Conservation (phyloP, 129 eudicot species). For the carrot (Daucus carota) region DNA sequence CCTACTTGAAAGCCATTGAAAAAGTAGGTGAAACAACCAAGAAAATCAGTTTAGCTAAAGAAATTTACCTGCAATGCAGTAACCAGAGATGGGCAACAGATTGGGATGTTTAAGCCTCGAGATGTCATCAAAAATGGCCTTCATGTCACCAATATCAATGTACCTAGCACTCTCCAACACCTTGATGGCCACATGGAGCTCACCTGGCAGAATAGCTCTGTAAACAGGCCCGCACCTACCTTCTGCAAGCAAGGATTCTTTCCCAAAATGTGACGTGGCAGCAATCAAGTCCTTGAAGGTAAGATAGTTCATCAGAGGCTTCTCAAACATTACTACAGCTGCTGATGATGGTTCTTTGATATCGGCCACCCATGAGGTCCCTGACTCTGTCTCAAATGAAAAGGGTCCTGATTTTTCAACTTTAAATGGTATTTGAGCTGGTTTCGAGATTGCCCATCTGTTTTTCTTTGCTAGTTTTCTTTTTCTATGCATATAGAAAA, state of each 20-base stretch:
- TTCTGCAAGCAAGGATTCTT: conserved; percentile 73
- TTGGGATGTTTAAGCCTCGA: conserved; percentile 74
- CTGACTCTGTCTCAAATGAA: conserved; percentile 85
- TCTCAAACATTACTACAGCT: conserved; percentile 81
- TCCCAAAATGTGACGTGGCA: conserved; percentile 94
- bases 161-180: conserved; percentile 66
- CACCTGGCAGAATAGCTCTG: conserved; percentile 94
- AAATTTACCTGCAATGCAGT: conserved; percentile 86
- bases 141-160: conserved; percentile 44
- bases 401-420: conserved; percentile 90
- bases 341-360: conserved; percentile 72
- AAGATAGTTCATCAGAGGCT: conserved; percentile 67
- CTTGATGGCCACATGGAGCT: conserved; percentile 95
- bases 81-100: conserved; percentile 72
- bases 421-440: conserved; percentile 56
- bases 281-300: conserved; percentile 78
- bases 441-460: conserved; percentile 88
- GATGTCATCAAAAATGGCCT: conserved; percentile 56
- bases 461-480: conserved; percentile 34
- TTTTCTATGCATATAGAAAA: conserved; percentile 32
- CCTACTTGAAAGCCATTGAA: neutral
- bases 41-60: neutral
- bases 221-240: conserved; percentile 96
- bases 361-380: conserved; percentile 93
- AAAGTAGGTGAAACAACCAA: neutral